These are phyloP conservation scores for Hypericum perforatum DNA, from an alignment of 345 rosid genomes.

Conservation along the genomic window DNA sequence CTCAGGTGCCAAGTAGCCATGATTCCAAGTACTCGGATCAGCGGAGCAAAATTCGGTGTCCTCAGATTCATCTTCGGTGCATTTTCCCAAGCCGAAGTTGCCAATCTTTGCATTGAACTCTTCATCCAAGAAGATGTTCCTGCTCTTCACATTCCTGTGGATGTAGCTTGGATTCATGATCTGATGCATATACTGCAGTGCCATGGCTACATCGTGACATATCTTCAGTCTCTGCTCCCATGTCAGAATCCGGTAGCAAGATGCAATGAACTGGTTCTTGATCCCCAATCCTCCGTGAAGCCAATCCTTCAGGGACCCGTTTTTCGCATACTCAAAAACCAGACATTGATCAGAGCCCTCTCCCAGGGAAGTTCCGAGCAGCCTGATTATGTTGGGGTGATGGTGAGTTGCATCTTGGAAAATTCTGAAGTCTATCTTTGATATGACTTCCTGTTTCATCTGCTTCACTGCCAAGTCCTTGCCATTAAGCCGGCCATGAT, in stretches of 20 bases:
- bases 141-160: constrained; percentile 59
- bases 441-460: constrained; percentile 20
- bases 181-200: constrained; percentile 79
- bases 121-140: constrained; percentile 74
- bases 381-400: constrained; percentile 65
- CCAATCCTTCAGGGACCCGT: constrained; percentile 89
- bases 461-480: constrained; percentile 66
- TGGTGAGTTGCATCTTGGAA: constrained; percentile 48
- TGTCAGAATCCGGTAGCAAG: constrained; percentile 79
- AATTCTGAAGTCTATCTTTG: constrained; percentile 40
- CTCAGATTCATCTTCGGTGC: constrained; percentile 27
- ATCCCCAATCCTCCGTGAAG: constrained; percentile 82
- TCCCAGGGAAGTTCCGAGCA: constrained; percentile 53
- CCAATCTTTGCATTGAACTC: constrained; percentile 83
- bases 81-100: constrained; percentile 59
- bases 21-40: constrained; percentile 29
- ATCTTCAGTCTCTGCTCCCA: constrained; percentile 86
- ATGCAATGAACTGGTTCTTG: constrained; percentile 85
- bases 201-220: constrained; percentile 75
- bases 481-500: constrained; percentile 71
- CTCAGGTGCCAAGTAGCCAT: constrained; percentile 51
- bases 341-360: constrained; percentile 38
- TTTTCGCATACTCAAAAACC: constrained; percentile 72
- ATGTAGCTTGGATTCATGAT: constrained; percentile 63
- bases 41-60: constrained; percentile 18